A percentile compares a stretch with the other conserved stretches of the same genome.
phyloP scores from a whole-genome alignment of 208 protist genomes.

The Acanthamoeba sp. region DNA sequence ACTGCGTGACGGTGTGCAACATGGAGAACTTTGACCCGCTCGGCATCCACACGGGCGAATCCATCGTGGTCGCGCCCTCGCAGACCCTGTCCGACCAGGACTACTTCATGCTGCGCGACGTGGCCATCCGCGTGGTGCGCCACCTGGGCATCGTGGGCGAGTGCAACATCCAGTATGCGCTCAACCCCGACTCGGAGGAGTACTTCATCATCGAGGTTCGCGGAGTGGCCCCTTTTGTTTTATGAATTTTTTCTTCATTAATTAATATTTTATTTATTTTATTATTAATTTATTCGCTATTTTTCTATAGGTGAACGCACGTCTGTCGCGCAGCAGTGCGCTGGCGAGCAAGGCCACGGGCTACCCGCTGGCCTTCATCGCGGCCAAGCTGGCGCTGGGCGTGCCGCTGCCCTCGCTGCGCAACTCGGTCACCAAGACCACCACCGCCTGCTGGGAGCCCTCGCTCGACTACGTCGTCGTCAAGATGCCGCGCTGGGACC shows the following conservation, averaged over 20 bases:
- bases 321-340: slow-evolving; percentile 97
- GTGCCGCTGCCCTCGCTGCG: slow-evolving; percentile 95
- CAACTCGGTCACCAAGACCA: slow-evolving; percentile 90
- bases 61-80: slow-evolving; percentile 99
- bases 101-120: slow-evolving; percentile 97
- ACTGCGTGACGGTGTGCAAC: slow-evolving; percentile 99
- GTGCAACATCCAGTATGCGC: slow-evolving; percentile 99
- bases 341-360: slow-evolving; percentile 99
- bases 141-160: slow-evolving; percentile 97
- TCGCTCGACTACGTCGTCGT: slow-evolving; percentile 97
- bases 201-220: slow-evolving; percentile 97
- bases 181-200: slow-evolving; percentile 96
- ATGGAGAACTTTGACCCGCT: slow-evolving; percentile 99
- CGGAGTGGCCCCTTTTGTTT: neutral
- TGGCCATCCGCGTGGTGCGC: slow-evolving; percentile 93
- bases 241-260: no score
- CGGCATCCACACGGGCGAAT: slow-evolving; percentile 99
- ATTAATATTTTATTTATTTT: neutral
- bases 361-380: slow-evolving; percentile 98
- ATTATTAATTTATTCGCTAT: no score
- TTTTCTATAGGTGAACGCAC: slow-evolving; percentile 94
- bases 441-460: slow-evolving; percentile 96
- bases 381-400: slow-evolving; percentile 97
- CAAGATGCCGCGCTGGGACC: slow-evolving; percentile 94
- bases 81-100: slow-evolving; percentile 96